A percentile compares a stretch with the other conserved stretches of the same genome.
phyloP scores from a whole-genome alignment of 2,329 filamentous ascomycete species.

The Lachnellula suecica region DNA sequence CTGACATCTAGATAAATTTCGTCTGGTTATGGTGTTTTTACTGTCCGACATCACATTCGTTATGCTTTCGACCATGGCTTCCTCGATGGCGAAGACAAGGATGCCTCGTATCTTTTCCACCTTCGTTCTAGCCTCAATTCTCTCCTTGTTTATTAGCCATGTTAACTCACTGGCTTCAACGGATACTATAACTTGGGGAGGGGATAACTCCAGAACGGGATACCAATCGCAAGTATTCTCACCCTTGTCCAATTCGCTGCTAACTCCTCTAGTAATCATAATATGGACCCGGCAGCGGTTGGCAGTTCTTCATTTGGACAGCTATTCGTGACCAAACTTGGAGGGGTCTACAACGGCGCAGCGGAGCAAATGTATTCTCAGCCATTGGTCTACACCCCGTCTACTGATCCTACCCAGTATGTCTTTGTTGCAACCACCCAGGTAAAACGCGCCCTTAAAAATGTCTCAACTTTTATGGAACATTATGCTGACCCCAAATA shows the following conservation, averaged over 20 bases:
- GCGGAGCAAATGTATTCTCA: slow-evolving; percentile 53
- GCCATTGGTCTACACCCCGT: slow-evolving; percentile 52
- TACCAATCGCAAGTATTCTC: slow-evolving; percentile 51
- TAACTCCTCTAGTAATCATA: slow-evolving; percentile 47
- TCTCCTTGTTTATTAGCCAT: slow-evolving; percentile 20
- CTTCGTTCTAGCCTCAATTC: slow-evolving; percentile 20
- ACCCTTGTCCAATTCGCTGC: not conserved
- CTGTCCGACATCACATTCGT: not conserved
- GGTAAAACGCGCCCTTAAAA: no score
- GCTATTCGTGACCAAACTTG: slow-evolving; percentile 50
- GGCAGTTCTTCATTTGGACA: slow-evolving; percentile 54
- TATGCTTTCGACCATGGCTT: slow-evolving; percentile 3
- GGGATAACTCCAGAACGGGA: slow-evolving; percentile 52
- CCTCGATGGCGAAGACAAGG: not conserved
- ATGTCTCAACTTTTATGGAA: no score
- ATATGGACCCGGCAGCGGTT: slow-evolving; percentile 61
- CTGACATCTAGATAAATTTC: no score
- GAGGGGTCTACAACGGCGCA: slow-evolving; percentile 49
- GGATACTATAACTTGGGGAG: slow-evolving; percentile 55
- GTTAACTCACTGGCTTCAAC: slow-evolving; percentile 24
- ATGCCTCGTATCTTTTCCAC: slow-evolving; percentile 13
- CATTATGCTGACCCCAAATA: no score
- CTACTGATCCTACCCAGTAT: slow-evolving; percentile 45
- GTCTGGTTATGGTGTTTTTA: not conserved
- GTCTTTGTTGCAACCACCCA: slow-evolving; percentile 57